A percentile compares a stretch with the other conserved stretches of the same genome.
Conservation (phyloP, 2,329 filamentous ascomycete genomes). For the Nemania sp. region DNA sequence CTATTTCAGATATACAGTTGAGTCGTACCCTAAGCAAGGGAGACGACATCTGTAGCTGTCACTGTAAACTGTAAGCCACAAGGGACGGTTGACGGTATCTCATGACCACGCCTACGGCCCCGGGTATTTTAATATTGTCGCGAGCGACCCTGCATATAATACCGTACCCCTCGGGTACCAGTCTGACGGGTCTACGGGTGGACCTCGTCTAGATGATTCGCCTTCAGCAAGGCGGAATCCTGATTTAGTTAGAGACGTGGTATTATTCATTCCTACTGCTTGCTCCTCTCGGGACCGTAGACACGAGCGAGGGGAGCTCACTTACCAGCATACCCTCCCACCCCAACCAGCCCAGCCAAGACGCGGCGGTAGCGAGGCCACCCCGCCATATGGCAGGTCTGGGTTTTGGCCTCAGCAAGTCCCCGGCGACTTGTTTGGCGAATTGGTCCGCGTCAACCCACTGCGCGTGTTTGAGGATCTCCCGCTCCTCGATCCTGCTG, state of each 20-base stretch:
- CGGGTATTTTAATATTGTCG: neutral
- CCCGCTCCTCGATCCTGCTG: slow-evolving; percentile 35
- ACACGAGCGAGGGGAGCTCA: slow-evolving; percentile 1
- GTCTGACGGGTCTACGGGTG: neutral
- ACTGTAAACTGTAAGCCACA: neutral
- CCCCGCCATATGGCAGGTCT: slow-evolving; percentile 39
- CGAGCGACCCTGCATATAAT: neutral
- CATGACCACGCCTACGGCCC: neutral
- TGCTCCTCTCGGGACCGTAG: neutral
- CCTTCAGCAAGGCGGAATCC: slow-evolving; percentile 33
- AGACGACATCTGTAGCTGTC: neutral
- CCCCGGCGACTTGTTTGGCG: slow-evolving; percentile 36
- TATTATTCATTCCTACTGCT: neutral
- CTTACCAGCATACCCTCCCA: slow-evolving; percentile 42
- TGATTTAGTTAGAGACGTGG: slow-evolving; percentile 23
- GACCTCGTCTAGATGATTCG: slow-evolving; percentile 30
- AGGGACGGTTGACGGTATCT: neutral
- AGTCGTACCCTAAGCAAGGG: neutral
- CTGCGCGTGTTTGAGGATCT: slow-evolving; percentile 33
- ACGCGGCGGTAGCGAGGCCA: slow-evolving; percentile 35
- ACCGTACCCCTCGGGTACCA: neutral
- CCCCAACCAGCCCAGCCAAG: slow-evolving; percentile 38
- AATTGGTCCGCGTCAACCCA: slow-evolving; percentile 37
- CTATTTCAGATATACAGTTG: neutral
- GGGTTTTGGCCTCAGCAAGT: slow-evolving; percentile 35